These are phyloP conservation scores for Globisporangium paroecandrum DNA, from an alignment of 352 stramenopile genomes.

Conservation along the genomic window DNA sequence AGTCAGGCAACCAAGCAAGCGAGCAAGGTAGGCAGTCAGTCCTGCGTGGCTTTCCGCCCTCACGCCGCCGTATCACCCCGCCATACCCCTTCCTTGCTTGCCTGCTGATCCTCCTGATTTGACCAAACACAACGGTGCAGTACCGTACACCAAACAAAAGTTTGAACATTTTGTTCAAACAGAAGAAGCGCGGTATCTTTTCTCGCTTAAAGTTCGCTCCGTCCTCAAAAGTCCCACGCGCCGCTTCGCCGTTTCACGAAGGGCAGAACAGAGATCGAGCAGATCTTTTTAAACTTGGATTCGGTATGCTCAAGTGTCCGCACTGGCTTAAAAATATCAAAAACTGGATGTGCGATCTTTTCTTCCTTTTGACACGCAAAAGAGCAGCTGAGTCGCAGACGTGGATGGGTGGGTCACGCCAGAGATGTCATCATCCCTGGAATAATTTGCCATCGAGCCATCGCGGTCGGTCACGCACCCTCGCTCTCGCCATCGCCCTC, in stretches of 20 bases:
- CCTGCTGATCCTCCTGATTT: neutral
- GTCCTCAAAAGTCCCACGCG: slow-evolving; percentile 17
- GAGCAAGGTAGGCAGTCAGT: neutral
- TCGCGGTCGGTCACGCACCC: neutral
- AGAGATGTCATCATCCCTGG: slow-evolving; percentile 13
- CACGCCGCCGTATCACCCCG: neutral
- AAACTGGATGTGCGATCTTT: slow-evolving; percentile 3
- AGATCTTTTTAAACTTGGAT: slow-evolving; percentile 2
- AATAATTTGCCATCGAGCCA: slow-evolving; percentile 7
- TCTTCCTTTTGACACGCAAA: slow-evolving; percentile 5
- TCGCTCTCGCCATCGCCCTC: neutral
- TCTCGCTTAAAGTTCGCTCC: slow-evolving; percentile 11
- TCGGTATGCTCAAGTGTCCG: slow-evolving; percentile 1
- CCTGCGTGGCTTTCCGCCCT: neutral
- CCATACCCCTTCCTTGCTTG: neutral
- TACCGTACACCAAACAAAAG: neutral
- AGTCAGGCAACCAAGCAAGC: neutral
- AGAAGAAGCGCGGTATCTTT: neutral
- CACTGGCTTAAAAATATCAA: neutral
- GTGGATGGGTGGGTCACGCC: neutral
- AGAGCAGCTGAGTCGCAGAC: slow-evolving; percentile 8
- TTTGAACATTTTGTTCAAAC: slow-evolving; percentile 1
- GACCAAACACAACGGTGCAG: neutral
- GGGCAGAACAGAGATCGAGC: slow-evolving; percentile 6
- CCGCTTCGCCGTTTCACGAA: slow-evolving; percentile 7